phyloP scores from a whole-genome alignment of 2,329 filamentous ascomycete genomes.

The Rutstroemia sp. region DNA sequence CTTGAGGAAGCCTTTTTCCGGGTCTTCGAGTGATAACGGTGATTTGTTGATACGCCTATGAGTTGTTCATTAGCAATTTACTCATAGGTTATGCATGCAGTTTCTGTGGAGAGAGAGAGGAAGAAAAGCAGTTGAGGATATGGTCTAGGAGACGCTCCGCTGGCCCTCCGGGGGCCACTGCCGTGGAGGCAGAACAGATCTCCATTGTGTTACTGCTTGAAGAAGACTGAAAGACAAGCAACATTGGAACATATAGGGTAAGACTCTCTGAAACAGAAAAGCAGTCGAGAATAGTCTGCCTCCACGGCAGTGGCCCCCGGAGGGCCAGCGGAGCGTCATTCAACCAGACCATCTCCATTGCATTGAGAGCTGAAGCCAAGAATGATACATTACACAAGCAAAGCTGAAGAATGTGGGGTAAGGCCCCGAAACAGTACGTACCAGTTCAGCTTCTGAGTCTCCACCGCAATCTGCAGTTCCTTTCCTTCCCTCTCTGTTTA shows the following conservation, averaged over 20 bases:
- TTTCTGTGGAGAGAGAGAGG: not conserved
- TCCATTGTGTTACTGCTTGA: too few relatives aligned
- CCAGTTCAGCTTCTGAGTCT: conserved; percentile 87
- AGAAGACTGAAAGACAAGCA: too few relatives aligned
- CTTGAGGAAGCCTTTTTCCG: conserved; percentile 62
- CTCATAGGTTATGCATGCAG: conserved; percentile 12
- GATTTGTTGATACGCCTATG: conserved; percentile 90
- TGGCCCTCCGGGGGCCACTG: not conserved
- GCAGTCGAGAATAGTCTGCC: not conserved
- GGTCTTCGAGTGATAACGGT: conserved; percentile 69
- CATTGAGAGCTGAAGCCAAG: not conserved
- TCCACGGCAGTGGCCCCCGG: not conserved
- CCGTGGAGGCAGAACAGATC: too few relatives aligned
- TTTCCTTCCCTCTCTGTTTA: conserved; percentile 62
- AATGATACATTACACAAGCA: not conserved
- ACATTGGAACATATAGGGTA: too few relatives aligned
- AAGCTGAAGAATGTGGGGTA: not conserved
- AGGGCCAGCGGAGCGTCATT: not conserved
- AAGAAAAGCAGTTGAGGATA: conserved; percentile 2
- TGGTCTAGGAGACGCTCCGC: not conserved
- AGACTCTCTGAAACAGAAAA: too few relatives aligned
- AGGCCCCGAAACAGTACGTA: conserved; percentile 38
- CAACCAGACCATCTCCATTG: not conserved
- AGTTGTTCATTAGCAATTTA: not conserved
- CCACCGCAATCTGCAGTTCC: conserved; percentile 65